Evolutionary conservation across 495 filamentous ascomycete species (phyloP).

Genomic region (Aspergillus biplanus): DNA sequence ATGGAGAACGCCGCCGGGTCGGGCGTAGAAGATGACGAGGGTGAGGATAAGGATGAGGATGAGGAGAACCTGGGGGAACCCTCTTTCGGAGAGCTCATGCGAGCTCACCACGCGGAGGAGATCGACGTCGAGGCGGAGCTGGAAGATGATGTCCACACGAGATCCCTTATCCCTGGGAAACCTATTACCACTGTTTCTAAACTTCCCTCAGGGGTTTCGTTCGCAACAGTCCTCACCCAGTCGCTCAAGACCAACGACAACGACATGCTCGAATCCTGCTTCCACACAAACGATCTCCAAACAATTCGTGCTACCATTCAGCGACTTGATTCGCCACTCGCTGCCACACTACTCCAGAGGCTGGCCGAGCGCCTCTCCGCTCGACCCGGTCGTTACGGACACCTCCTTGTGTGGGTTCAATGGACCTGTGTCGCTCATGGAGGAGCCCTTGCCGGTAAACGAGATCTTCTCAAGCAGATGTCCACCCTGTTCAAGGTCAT

Average conservation of each 20-base stretch:
- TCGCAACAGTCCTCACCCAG: slow-evolving; percentile 88
- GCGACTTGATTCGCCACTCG: slow-evolving; percentile 82
- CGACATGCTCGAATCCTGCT: slow-evolving; percentile 86
- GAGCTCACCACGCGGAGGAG: slow-evolving; percentile 66
- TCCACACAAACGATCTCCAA: slow-evolving; percentile 72
- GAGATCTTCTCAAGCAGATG: slow-evolving; percentile 75
- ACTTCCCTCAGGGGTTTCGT: slow-evolving; percentile 74
- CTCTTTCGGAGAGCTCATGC: slow-evolving; percentile 86
- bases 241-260: slow-evolving; percentile 89
- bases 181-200: slow-evolving; percentile 48
- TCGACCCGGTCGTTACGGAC: slow-evolving; percentile 84
- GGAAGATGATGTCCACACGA: slow-evolving; percentile 46
- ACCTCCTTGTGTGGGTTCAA: slow-evolving; percentile 94
- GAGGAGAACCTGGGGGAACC: slow-evolving; percentile 63
- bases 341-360: slow-evolving; percentile 74
- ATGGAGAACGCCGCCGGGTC: slow-evolving; percentile 43
- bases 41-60: slow-evolving; percentile 38
- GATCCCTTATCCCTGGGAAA: slow-evolving; percentile 42
- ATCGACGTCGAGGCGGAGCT: slow-evolving; percentile 73
- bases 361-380: slow-evolving; percentile 86
- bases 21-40: slow-evolving; percentile 35
- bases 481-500: slow-evolving; percentile 79
- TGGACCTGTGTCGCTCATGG: slow-evolving; percentile 95
- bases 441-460: slow-evolving; percentile 82
- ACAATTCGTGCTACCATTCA: slow-evolving; percentile 87